Conservation (phyloP, 139 green algal species). For the Tetratostichococcus sp. region DNA sequence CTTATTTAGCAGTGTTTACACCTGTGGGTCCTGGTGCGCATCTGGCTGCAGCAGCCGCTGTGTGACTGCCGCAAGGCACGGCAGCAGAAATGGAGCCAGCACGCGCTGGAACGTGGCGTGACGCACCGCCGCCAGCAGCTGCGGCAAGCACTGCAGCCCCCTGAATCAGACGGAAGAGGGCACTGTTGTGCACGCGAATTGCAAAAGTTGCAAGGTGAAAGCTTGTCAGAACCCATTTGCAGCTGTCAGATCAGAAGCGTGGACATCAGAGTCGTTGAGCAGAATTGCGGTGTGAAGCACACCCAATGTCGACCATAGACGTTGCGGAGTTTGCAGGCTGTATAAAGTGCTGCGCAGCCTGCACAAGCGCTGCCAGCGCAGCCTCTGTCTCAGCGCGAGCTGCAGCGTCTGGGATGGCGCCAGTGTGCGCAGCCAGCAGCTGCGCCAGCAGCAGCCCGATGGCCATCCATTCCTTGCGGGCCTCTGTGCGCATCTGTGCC, state of each 20-base stretch:
- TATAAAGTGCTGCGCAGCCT: neutral
- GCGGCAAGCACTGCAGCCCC: slow-evolving; percentile 7
- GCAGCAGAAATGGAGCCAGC: slow-evolving; percentile 39
- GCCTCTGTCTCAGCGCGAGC: slow-evolving; percentile 1
- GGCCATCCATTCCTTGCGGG: slow-evolving; percentile 18
- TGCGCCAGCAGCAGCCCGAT: slow-evolving; percentile 41
- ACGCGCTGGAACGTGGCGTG: slow-evolving; percentile 11
- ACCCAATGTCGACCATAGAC: neutral
- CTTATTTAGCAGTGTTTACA: neutral
- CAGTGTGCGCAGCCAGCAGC: slow-evolving; percentile 44
- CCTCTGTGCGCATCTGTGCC: neutral
- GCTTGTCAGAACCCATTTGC: too few relatives aligned
- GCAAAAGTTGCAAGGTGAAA: neutral
- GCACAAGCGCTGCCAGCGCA: neutral
- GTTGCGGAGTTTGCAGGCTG: too few relatives aligned
- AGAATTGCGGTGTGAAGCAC: too few relatives aligned
- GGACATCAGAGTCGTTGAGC: too few relatives aligned
- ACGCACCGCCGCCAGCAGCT: slow-evolving; percentile 12
- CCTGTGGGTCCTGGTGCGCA: neutral
- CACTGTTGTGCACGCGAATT: neutral
- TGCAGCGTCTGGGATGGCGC: slow-evolving; percentile 15
- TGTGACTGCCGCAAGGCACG: slow-evolving; percentile 14
- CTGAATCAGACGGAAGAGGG: neutral
- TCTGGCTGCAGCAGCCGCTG: neutral
- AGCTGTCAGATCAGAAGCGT: too few relatives aligned